phyloP scores from a whole-genome alignment of 129 eudicot genomes.

The Ambrosia artemisiifolia region DNA sequence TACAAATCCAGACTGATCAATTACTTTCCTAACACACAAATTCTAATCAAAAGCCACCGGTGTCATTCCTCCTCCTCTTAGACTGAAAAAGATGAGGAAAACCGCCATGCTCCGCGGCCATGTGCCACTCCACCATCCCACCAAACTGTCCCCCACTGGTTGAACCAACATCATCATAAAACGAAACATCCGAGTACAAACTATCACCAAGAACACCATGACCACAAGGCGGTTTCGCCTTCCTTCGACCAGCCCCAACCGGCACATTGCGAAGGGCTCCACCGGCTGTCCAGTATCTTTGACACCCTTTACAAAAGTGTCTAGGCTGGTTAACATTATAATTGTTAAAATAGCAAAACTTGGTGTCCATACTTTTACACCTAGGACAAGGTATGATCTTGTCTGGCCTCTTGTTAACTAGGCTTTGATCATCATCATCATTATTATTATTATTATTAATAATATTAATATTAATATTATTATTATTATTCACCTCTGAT shows the following conservation, averaged over 20 bases:
- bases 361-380: constrained; percentile 84
- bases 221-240: constrained; percentile 46
- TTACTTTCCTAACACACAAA: constrained; percentile 15
- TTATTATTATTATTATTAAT: background rate
- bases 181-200: constrained; percentile 39
- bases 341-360: constrained; percentile 82
- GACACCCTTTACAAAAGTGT: constrained; percentile 83
- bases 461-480: background rate
- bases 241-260: constrained; percentile 80
- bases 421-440: constrained; percentile 10
- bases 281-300: constrained; percentile 88
- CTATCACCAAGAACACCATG: constrained; percentile 32
- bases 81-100: constrained; percentile 50
- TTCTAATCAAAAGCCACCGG: constrained; percentile 38
- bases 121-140: constrained; percentile 57
- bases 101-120: constrained; percentile 31
- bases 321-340: constrained; percentile 84
- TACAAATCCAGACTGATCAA: constrained; percentile 13
- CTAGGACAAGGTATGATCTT: constrained; percentile 84
- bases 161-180: constrained; percentile 30
- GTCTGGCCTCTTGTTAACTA: constrained; percentile 60
- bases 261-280: constrained; percentile 85
- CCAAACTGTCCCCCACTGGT: constrained; percentile 42
- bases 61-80: constrained; percentile 49
- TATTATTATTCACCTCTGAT: background rate